Base-by-base conservation (phyloP, 306 rosid genomes). In the Pyrus pyrifolia region DNA sequence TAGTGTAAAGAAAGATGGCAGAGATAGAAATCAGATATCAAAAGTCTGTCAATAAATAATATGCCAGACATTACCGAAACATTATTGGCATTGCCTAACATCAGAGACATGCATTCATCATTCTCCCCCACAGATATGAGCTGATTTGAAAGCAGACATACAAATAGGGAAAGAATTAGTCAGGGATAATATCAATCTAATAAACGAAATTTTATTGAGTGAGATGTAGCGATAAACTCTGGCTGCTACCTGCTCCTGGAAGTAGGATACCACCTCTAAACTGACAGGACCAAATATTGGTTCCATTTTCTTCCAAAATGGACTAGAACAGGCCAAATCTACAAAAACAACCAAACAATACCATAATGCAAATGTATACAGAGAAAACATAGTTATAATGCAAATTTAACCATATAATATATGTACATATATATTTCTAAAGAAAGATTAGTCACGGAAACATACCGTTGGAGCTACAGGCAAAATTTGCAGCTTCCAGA, bases 271-370 rank as follows among this genome's bases (percentile, higher is more conserved):
- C 71, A 75, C 87, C 69, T 81, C 89, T 72, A 80, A 78, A 85
- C 81, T 80, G 71, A 88, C 82, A 78, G 92, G 73, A 78, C 88
- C 85, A 83, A 91, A 88, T 73, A 80, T 35, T 58, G 84, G 86
- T 78, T 93, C 96, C 88, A 86, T 61, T 79, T 88, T 84, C 93
- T 88, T 87, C 98, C 98, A 93, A 82, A 91, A 91, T 62, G 85
- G 19, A 85, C 91, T 80, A 55, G 96, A 90, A 78, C 94, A 87
- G 60, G 93, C 87, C 72, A 78, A 77, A 86, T 87, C 98, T 93
- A 85, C 59, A 71, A 77, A 71, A 45, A 57, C 45, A 83, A 72
- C 30, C 49, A 83, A 42, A 49, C 70, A 75, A 76, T 27, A 73
- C 9, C 58, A 69, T 38, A 68, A 33, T 27, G 55, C 35, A 74